phyloP scores from a whole-genome alignment of 2,329 filamentous ascomycete genomes.

The Aspergillus ibericus region DNA sequence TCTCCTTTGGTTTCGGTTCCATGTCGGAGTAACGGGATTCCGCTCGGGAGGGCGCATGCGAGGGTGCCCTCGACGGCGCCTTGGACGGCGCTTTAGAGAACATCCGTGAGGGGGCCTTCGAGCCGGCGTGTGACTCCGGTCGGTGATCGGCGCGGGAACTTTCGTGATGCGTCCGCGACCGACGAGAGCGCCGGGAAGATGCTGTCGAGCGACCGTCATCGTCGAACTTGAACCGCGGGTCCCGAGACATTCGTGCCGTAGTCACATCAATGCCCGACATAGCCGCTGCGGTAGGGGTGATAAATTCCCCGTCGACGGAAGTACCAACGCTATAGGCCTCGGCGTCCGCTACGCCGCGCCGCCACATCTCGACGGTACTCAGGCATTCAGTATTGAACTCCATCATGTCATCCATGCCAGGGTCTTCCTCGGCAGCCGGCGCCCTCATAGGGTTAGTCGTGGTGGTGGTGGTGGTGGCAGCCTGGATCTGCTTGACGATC shows the following conservation, averaged over 20 bases:
- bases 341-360: slow-evolving; percentile 62
- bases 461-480: slow-evolving; percentile 35
- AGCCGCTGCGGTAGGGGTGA: slow-evolving; percentile 58
- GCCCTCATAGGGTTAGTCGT: not conserved
- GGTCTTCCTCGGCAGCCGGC: slow-evolving; percentile 18
- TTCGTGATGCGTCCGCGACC: slow-evolving; percentile 29
- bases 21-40: slow-evolving; percentile 26
- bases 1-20: slow-evolving; percentile 32
- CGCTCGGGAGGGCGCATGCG: slow-evolving; percentile 21
- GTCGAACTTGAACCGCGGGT: slow-evolving; percentile 38
- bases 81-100: slow-evolving; percentile 22
- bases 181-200: slow-evolving; percentile 37
- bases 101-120: slow-evolving; percentile 19
- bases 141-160: slow-evolving; percentile 17
- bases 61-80: slow-evolving; percentile 18
- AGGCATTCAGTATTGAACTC: slow-evolving; percentile 53
- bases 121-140: slow-evolving; percentile 14
- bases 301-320: slow-evolving; percentile 65
- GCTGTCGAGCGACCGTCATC: slow-evolving; percentile 33
- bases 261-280: slow-evolving; percentile 47
- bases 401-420: slow-evolving; percentile 57
- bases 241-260: slow-evolving; percentile 30
- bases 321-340: slow-evolving; percentile 57
- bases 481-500: slow-evolving; percentile 80
- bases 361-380: slow-evolving; percentile 63